These are phyloP conservation scores for Suillus placidus DNA, from an alignment of 768 basidiomycete genomes.

Conservation along the genomic window DNA sequence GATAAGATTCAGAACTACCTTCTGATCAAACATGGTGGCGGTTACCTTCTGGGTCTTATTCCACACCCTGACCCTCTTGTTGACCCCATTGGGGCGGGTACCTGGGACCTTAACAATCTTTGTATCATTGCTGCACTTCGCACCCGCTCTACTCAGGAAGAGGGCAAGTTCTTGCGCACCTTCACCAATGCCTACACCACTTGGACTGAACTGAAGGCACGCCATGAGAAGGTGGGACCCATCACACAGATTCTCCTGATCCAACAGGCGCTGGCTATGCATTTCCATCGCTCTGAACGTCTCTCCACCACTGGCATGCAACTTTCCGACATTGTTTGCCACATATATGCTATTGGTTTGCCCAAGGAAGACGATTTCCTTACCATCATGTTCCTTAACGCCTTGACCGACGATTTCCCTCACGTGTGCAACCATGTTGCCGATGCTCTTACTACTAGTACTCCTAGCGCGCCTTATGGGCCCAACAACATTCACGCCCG, in stretches of 20 bases:
- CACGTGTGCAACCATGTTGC: constrained; percentile 13
- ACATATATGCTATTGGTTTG: constrained; percentile 21
- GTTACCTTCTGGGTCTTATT: background rate
- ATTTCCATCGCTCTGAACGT: constrained; percentile 8
- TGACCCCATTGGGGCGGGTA: background rate
- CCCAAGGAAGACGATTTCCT: constrained; percentile 16
- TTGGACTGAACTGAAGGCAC: constrained; percentile 14
- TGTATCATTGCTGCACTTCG: background rate
- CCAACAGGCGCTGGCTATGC: constrained; percentile 18
- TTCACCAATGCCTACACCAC: constrained; percentile 4
- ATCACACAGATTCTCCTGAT: constrained; percentile 22
- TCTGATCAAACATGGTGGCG: background rate
- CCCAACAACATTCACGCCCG: background rate
- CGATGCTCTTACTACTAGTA: background rate
- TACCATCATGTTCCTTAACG: constrained; percentile 12
- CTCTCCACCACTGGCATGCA: constrained; percentile 6
- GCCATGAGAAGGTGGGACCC: constrained; percentile 19
- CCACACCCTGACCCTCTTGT: background rate
- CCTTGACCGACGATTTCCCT: constrained; percentile 12
- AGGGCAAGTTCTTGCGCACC: background rate
- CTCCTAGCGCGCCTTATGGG: background rate
- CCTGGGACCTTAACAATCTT: background rate
- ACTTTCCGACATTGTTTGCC: constrained; percentile 15
- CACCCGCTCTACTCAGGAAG: background rate
- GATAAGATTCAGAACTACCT: background rate